Evolutionary conservation across 2,329 filamentous ascomycete species (phyloP).

Genomic region (Huntiella bhutanensis): DNA sequence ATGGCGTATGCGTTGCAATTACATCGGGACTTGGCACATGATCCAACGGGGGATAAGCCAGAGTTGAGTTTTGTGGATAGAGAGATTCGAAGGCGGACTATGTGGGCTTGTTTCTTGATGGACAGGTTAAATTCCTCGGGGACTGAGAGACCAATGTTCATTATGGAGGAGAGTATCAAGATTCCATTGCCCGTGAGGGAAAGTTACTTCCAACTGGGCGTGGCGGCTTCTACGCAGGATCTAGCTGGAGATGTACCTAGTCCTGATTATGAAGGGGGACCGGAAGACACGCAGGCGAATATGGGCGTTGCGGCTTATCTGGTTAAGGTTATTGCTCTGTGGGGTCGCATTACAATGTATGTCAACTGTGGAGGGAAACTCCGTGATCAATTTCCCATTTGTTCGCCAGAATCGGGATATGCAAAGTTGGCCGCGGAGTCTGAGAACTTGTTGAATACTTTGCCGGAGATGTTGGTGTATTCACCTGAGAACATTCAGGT

Average conservation of each 20-base stretch:
- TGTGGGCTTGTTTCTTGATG: constrained; percentile 98
- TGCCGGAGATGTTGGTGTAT: constrained; percentile 58
- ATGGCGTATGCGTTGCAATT: constrained; percentile 95
- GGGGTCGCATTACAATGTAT: constrained; percentile 79
- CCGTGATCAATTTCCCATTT: constrained; percentile 57
- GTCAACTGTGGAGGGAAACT: constrained; percentile 79
- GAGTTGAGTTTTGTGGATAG: constrained; percentile 78
- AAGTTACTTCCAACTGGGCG: constrained; percentile 74
- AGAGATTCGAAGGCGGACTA: constrained; percentile 78
- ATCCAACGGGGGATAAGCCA: constrained; percentile 31
- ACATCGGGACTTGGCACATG: constrained; percentile 75
- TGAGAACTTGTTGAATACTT: constrained; percentile 45
- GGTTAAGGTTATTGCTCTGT: constrained; percentile 66
- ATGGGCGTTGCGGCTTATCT: constrained; percentile 92
- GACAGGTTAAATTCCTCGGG: constrained; percentile 94
- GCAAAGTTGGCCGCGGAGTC: constrained; percentile 49
- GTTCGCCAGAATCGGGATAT: constrained; percentile 66
- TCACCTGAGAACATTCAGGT: constrained; percentile 64
- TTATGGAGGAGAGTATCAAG: constrained; percentile 72
- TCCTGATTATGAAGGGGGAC: constrained; percentile 22
- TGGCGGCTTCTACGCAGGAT: constrained; percentile 71
- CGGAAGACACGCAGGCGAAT: constrained; percentile 37
- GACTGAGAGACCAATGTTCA: constrained; percentile 77
- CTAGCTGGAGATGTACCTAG: constrained; percentile 52
- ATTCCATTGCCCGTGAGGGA: constrained; percentile 86